phyloP scores from a whole-genome alignment of 1,139 yeast genomes.

The Taphrina sp. region DNA sequence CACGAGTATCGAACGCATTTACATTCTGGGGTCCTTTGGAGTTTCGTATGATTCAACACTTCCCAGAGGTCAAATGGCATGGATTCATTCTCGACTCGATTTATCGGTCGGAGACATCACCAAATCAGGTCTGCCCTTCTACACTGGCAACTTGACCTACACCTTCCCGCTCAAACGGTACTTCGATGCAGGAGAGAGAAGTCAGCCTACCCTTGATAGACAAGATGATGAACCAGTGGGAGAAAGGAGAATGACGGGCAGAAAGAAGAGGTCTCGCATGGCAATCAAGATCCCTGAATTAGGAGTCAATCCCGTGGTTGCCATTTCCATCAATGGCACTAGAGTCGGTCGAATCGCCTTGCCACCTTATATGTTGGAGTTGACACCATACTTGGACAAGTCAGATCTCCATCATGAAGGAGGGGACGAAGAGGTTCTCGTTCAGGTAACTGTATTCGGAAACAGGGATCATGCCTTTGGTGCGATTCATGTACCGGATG shows the following conservation, averaged over 20 bases:
- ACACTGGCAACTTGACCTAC: slow-evolving; percentile 24
- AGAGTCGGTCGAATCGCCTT: slow-evolving; percentile 1
- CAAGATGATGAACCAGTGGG: not conserved
- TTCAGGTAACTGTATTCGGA: slow-evolving; percentile 26
- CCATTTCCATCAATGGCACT: not conserved
- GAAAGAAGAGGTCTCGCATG: not conserved
- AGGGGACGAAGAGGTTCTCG: not conserved
- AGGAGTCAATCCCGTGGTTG: slow-evolving; percentile 23
- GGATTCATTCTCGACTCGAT: not conserved
- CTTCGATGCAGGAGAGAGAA: not conserved
- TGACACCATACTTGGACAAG: not conserved
- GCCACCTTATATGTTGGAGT: not conserved
- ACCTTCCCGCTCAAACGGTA: not conserved
- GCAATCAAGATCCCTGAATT: slow-evolving; percentile 3
- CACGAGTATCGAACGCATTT: slow-evolving; percentile 26
- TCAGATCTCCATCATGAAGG: not conserved
- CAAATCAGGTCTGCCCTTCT: slow-evolving; percentile 22
- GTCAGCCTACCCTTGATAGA: not conserved
- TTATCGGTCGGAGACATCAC: slow-evolving; percentile 13
- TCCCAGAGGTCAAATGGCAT: slow-evolving; percentile 15
- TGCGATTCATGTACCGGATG: slow-evolving; percentile 34
- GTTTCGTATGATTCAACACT: slow-evolving; percentile 3
- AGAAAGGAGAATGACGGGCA: not conserved
- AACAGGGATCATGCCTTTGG: slow-evolving; percentile 32
- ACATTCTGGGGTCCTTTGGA: slow-evolving; percentile 7